Base-by-base conservation (phyloP, 2,329 filamentous ascomycete genomes). In the Alternaria arbusti region DNA sequence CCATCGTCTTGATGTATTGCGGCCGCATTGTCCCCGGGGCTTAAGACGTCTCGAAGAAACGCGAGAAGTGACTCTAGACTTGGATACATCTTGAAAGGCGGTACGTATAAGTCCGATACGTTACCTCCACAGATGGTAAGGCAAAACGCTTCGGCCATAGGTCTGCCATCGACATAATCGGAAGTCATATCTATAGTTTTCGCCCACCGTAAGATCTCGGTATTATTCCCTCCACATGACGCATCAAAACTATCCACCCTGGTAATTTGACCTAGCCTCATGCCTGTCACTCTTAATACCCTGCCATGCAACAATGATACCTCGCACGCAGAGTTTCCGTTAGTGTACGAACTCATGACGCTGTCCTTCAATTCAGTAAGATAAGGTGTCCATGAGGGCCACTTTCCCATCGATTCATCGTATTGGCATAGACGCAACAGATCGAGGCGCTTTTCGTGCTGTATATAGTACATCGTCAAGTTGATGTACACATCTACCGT, bases 201-300 rank as follows among this genome's bases (percentile, higher is more conserved):
- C 4, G 22, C 22, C 50, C 50, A 54, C 3, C 30, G 50, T 32
- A 2, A 12, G 8, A 40, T 32, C 1, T 22, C 40, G 30, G 50
- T n/a, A 2, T n/a, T 12, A n/a, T n/a, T n/a, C n/a, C n/a, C 13
- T 9, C 7, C 1, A 3, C 1, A 0, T 9, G 50, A 10, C 13
- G 7, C 15, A 36, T 15, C 12, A 15, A 15, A 30, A 5, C 11
- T n/a, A 4, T 36, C 28, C 1, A 17, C 4, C 0, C 0, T 36
- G 4, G 17, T 17, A 1, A 54, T 32, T 4, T 13, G 2, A 22
- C 22, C 30, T 4, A 54, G 17, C 15, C 11, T 11, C 2, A 15
- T 0, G 13, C 49, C 28, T 3, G 49, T 32, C 26, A 4, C 49
- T 51, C 13, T 32, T n/a, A 51, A 20, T 1, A 20, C 20, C 17